These are phyloP conservation scores for Fraxinus pennsylvanica DNA, from an alignment of 257 asterid species.

Conservation along the genomic window DNA sequence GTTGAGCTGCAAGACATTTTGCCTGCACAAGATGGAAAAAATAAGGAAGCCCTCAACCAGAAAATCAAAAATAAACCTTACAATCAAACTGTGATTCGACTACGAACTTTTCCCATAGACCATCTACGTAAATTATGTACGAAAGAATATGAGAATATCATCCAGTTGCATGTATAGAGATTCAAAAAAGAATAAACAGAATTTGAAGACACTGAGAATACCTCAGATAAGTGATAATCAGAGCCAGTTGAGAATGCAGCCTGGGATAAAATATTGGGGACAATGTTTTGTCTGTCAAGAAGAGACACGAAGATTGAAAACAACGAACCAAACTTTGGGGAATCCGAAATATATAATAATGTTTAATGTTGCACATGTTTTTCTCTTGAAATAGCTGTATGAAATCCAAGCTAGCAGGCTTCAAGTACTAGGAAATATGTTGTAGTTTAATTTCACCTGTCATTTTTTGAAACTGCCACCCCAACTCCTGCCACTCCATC, in stretches of 20 bases:
- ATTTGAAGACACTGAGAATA: background rate
- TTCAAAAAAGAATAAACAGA: background rate
- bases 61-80: too few relatives aligned
- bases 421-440: background rate
- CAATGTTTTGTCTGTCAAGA: too few relatives aligned
- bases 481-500: too few relatives aligned
- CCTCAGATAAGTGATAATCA: background rate
- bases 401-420: background rate
- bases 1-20: conserved; percentile 7
- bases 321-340: background rate
- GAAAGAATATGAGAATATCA: background rate
- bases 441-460: background rate
- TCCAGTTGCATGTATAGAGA: background rate
- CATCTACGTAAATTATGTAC: background rate
- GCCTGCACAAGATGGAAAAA: background rate
- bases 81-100: background rate
- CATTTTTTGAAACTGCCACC: background rate
- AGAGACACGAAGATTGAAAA: background rate
- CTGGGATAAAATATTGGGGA: background rate
- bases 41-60: too few relatives aligned
- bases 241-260: background rate
- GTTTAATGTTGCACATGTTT: background rate
- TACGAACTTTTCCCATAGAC: background rate
- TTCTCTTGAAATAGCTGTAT: background rate
- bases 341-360: background rate